Percentiles rank a stretch among this genome's conserved stretches.
Evolutionary conservation across 768 basidiomycete genomes (phyloP).

Genomic region (Mycena amicta): DNA sequence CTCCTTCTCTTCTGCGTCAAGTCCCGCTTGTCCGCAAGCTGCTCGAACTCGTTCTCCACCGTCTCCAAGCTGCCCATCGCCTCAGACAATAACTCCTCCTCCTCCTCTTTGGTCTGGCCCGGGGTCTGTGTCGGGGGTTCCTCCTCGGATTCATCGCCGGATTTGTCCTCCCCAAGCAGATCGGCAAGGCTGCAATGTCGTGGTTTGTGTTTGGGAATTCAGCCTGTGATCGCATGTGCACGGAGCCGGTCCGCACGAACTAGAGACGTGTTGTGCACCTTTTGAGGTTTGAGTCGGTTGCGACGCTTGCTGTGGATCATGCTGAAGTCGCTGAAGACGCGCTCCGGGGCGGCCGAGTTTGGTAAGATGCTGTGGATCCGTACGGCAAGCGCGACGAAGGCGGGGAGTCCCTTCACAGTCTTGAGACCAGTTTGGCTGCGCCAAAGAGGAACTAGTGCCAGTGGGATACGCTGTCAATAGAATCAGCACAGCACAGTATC

Average conservation of each 20-base stretch:
- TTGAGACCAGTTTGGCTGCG: no score
- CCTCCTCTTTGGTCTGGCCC: background rate
- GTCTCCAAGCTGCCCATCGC: background rate
- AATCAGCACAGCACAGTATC: background rate
- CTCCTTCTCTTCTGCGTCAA: no score
- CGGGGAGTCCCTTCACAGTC: no score
- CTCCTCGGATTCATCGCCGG: background rate
- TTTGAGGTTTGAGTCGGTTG: conserved; percentile 13
- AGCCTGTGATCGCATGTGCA: background rate
- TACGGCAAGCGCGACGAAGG: no score
- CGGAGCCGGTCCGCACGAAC: conserved; percentile 12
- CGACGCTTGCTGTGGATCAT: conserved; percentile 25
- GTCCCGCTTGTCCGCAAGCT: no score
- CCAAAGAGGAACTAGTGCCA: background rate
- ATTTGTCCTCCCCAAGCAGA: background rate
- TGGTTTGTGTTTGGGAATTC: background rate
- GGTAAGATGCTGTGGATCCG: conserved; percentile 3
- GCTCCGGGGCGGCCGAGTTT: conserved; percentile 5
- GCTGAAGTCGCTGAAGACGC: conserved; percentile 13
- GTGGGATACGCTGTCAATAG: background rate
- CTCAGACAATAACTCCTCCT: background rate
- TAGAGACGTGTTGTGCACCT: conserved; percentile 13
- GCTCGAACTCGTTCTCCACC: background rate
- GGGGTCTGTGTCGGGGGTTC: no score
- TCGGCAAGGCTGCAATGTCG: conserved; percentile 24